Base-by-base conservation (phyloP, 345 rosid species). In the Ceriops zippeliana region DNA sequence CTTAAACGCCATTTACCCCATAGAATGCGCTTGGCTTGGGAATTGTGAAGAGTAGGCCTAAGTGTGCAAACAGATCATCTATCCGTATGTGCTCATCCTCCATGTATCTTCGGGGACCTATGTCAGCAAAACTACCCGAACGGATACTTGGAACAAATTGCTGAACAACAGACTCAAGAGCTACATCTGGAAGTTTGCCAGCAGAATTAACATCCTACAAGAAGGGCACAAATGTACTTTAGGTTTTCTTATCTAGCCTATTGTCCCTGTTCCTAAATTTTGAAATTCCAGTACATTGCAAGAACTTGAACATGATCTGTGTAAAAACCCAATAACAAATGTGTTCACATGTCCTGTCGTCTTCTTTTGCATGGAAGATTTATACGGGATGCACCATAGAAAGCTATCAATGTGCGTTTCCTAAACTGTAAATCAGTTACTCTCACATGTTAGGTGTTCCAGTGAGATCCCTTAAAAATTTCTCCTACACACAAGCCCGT, bases 51-150 rank as follows among this genome's bases (percentile, higher is more conserved):
- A 70, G 72, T 16, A 85, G 60, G 58, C 86, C 87, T 61, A 84
- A 61, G 47, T 80, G 76, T 11, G 79, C 31, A 30, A 83, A 79
- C 54, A 88, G 73, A 76, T 88, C 93, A 65, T 88, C 93, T 28
- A 86, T 70, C 19, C 79, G 32, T 75, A 88, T 62, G 64, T 88
- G 89, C 64, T 86, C 90, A 66, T 88, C 93, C 80, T 88, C 93
- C 93, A 88, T 86, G 74, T 62, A 75, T 37, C 74, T 82, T 59
- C 93, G 79, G 1, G 83, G 82, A 47, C 93, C 93, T 31, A 86
- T 84, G 42, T 79, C 84, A 52, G 89, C 79, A 71, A 75, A 84
- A 74, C 87, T 86, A 52, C 90, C 93, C 0, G 93, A 86, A 49
- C 90, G 90, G 34, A 84, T 77, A 66, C 79, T 73, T 19, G 89